phyloP scores from a whole-genome alignment of 1,139 yeast species.

The Kurtzmaniella quercitrusa region DNA sequence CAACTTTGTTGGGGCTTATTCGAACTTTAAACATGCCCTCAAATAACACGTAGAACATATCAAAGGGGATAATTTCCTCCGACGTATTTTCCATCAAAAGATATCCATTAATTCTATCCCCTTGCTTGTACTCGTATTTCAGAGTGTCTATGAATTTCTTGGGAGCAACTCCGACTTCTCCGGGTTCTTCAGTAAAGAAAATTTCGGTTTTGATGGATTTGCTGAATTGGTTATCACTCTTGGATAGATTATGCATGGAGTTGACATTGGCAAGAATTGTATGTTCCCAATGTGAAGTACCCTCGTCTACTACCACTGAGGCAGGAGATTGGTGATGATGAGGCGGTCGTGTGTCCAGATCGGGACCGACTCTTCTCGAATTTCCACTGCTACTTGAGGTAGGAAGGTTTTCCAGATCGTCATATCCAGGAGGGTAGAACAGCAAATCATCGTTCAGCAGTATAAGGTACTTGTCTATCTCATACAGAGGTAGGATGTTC shows the following conservation, averaged over 20 bases:
- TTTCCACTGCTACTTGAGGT: not conserved
- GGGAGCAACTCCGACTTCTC: constrained; percentile 24
- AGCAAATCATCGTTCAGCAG: constrained; percentile 32
- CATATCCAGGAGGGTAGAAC: constrained; percentile 26
- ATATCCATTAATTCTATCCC: constrained; percentile 38
- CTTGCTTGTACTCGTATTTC: constrained; percentile 33
- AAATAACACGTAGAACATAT: constrained; percentile 38
- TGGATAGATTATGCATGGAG: not conserved
- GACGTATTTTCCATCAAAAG: constrained; percentile 25
- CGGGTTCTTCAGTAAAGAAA: constrained; percentile 33
- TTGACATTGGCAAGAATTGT: constrained; percentile 28
- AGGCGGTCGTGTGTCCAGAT: constrained; percentile 7
- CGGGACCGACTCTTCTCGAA: not conserved
- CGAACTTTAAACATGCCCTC: constrained; percentile 29
- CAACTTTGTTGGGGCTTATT: constrained; percentile 17
- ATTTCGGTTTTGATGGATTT: constrained; percentile 26
- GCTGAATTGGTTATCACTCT: constrained; percentile 19
- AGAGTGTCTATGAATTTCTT: constrained; percentile 30
- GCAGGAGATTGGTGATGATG: not conserved
- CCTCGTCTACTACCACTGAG: not conserved
- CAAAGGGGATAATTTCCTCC: constrained; percentile 26
- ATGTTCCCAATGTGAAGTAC: constrained; percentile 18
- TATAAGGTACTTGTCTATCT: constrained; percentile 36
- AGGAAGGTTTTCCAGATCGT: not conserved
- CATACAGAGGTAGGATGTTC: constrained; percentile 39